These are phyloP conservation scores for Capsella rubella DNA, from an alignment of 441 rosid genomes.

Conservation along the genomic window DNA sequence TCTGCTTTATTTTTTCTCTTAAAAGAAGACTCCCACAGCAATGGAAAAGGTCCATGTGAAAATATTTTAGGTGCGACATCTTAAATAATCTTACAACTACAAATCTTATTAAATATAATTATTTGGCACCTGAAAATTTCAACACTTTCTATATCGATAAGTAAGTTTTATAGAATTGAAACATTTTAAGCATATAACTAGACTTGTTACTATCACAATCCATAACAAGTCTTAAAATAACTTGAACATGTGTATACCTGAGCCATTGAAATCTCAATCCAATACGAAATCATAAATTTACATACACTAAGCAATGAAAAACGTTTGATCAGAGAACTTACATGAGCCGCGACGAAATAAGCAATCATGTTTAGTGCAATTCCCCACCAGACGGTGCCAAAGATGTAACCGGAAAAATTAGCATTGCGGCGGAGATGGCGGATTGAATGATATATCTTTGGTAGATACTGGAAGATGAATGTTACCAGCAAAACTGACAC, in stretches of 20 bases:
- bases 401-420: conserved; percentile 80
- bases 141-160: neutral
- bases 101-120: conserved; percentile 1
- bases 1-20: conserved; percentile 7
- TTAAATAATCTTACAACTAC: conserved; percentile 10
- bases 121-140: conserved; percentile 20
- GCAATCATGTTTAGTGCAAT: conserved; percentile 91
- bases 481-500: conserved; percentile 70
- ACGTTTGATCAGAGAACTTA: conserved; percentile 48
- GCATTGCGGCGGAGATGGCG: conserved; percentile 89
- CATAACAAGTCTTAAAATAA: conserved; percentile 5
- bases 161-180: neutral
- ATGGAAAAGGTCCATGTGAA: conserved; percentile 47
- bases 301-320: neutral
- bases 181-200: conserved; percentile 4
- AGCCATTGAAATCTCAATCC: too few species aligned
- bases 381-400: conserved; percentile 98
- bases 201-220: neutral
- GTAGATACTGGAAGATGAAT: conserved; percentile 86
- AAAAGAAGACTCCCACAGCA: conserved; percentile 30
- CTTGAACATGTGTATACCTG: neutral
- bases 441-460: conserved; percentile 85
- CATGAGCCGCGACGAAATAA: conserved; percentile 93
- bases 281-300: neutral
- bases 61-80: conserved; percentile 18